A percentile compares a stretch with the other conserved stretches of the same genome.
phyloP scores from a whole-genome alignment of 164 flowering plant genomes.

The Amborella trichopoda region DNA sequence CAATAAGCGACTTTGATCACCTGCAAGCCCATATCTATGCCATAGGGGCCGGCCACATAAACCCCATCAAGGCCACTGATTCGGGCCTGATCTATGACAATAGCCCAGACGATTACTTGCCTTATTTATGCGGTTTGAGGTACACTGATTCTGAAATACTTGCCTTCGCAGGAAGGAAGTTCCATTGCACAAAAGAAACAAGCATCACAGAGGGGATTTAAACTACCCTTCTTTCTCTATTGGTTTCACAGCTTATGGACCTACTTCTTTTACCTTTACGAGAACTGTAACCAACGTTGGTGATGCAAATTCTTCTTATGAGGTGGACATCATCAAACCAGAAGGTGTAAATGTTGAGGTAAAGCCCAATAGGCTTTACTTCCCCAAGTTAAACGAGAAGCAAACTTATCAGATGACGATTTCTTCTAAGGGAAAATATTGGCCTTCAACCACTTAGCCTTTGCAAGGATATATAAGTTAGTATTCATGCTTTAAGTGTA shows the following conservation, averaged over 20 bases:
- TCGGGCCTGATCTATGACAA: slow-evolving; percentile 4
- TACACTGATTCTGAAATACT: neutral
- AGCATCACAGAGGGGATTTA: slow-evolving; percentile 7
- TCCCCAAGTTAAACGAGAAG: slow-evolving; percentile 21
- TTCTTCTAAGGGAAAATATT: too few relatives aligned
- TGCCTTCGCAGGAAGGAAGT: neutral
- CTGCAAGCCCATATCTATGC: slow-evolving; percentile 24
- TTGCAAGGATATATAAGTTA: too few relatives aligned
- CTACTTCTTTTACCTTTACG: slow-evolving; percentile 4
- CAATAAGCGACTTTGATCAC: slow-evolving; percentile 22
- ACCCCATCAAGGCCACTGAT: slow-evolving; percentile 1
- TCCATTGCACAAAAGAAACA: neutral
- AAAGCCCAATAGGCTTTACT: slow-evolving; percentile 13
- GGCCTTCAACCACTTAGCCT: too few relatives aligned
- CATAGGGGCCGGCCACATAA: slow-evolving; percentile 39
- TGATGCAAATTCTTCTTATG: slow-evolving; percentile 16
- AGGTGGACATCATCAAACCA: slow-evolving; percentile 10
- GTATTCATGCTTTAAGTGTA: too few relatives aligned
- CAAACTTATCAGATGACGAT: slow-evolving; percentile 9
- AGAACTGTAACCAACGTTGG: slow-evolving; percentile 38
- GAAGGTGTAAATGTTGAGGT: slow-evolving; percentile 20
- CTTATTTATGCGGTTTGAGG: slow-evolving; percentile 39
- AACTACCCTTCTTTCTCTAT: slow-evolving; percentile 10
- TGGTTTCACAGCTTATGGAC: slow-evolving; percentile 1
- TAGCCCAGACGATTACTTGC: slow-evolving; percentile 22